These are phyloP conservation scores for Erodium trifolium DNA, from an alignment of 441 rosid species.

Conservation along the genomic window DNA sequence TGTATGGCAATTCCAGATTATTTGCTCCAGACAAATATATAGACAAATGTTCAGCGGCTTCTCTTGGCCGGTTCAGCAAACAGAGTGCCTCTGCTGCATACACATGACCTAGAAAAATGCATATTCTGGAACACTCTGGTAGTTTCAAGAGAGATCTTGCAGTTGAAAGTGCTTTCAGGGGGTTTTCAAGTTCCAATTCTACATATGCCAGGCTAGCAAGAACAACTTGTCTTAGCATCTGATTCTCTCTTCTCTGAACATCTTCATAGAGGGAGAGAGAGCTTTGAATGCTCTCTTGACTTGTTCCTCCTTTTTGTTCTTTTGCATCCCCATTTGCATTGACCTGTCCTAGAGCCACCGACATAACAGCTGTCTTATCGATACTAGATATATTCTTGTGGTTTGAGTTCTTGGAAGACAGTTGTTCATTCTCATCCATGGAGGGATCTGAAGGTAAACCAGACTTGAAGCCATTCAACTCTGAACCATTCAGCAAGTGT, in stretches of 20 bases:
- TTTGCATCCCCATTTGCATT: slow-evolving; percentile 60
- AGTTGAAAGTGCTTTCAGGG: slow-evolving; percentile 57
- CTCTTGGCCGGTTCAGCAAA: slow-evolving; percentile 64
- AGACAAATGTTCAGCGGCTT: slow-evolving; percentile 72
- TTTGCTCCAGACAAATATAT: slow-evolving; percentile 49
- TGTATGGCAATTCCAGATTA: slow-evolving; percentile 56
- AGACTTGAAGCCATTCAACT: slow-evolving; percentile 26
- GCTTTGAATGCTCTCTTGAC: slow-evolving; percentile 53
- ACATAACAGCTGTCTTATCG: slow-evolving; percentile 33
- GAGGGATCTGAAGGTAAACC: slow-evolving; percentile 32
- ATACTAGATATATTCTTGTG: slow-evolving; percentile 28
- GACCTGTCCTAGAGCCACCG: slow-evolving; percentile 32
- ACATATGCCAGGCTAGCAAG: slow-evolving; percentile 71
- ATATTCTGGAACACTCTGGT: slow-evolving; percentile 59
- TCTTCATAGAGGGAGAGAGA: slow-evolving; percentile 55
- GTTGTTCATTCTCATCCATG: slow-evolving; percentile 40
- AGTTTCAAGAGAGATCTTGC: slow-evolving; percentile 64
- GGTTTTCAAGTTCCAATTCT: slow-evolving; percentile 86
- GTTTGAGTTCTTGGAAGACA: slow-evolving; percentile 29
- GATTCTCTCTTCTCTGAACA: slow-evolving; percentile 41
- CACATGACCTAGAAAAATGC: slow-evolving; percentile 58
- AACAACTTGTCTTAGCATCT: slow-evolving; percentile 59
- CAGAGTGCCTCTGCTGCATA: slow-evolving; percentile 97
- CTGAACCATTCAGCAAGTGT: slow-evolving; percentile 46
- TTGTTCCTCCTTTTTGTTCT: slow-evolving; percentile 60